A percentile compares a stretch with the other conserved stretches of the same genome.
Conservation (phyloP, 495 filamentous ascomycete genomes). For the Aspergillus kassunensis region DNA sequence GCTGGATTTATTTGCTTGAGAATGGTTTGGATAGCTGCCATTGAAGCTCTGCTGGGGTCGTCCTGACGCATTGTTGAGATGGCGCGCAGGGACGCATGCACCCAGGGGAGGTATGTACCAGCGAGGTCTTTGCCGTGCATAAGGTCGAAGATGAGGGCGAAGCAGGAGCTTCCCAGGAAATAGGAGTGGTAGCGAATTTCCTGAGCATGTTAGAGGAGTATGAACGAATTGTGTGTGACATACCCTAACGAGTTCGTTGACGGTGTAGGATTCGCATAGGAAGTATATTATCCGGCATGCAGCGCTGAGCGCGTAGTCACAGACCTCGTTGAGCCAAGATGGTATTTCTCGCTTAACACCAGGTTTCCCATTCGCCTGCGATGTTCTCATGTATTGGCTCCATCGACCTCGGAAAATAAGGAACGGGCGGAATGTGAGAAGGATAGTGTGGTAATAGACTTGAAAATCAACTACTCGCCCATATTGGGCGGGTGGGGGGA, state of each 20-base stretch:
- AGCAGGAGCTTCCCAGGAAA: slow-evolving; percentile 34
- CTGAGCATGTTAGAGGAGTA: slow-evolving; percentile 8
- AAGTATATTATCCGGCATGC: slow-evolving; percentile 37
- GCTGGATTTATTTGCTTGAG: slow-evolving; percentile 32
- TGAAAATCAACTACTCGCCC: slow-evolving; percentile 8
- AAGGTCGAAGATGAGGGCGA: slow-evolving; percentile 40
- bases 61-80: slow-evolving; percentile 29
- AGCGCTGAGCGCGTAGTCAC: slow-evolving; percentile 30
- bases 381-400: slow-evolving; percentile 29
- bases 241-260: slow-evolving; percentile 38
- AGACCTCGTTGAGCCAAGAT: slow-evolving; percentile 43
- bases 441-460: slow-evolving; percentile 42
- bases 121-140: slow-evolving; percentile 33
- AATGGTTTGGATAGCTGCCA: slow-evolving; percentile 32
- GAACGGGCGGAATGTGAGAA: slow-evolving; percentile 44
- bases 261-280: slow-evolving; percentile 29
- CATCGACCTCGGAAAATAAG: slow-evolving; percentile 42
- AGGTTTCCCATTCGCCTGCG: no score
- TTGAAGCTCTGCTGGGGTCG: slow-evolving; percentile 29
- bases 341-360: slow-evolving; percentile 30
- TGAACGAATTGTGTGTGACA: neutral
- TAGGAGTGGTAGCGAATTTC: slow-evolving; percentile 41
- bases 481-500: no score
- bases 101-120: slow-evolving; percentile 35
- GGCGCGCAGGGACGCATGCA: slow-evolving; percentile 32